A percentile compares a stretch with the other conserved stretches of the same genome.
These are phyloP conservation scores for Lactifluus pinguis DNA, from an alignment of 768 basidiomycete species.

Conservation along the genomic window DNA sequence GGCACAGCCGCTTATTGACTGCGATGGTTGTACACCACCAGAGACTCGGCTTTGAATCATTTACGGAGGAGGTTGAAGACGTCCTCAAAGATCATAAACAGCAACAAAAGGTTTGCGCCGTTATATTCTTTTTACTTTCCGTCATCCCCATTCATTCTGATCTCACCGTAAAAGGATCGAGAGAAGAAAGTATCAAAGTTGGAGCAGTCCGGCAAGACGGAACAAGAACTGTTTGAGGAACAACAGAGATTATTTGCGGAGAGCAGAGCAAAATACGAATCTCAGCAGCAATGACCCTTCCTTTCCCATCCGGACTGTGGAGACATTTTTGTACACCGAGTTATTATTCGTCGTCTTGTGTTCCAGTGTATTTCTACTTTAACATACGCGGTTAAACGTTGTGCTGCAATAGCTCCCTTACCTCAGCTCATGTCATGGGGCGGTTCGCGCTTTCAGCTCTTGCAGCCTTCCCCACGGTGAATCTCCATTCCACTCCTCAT, in stretches of 20 bases:
- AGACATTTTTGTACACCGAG: slow-evolving; percentile 13
- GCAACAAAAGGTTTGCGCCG: slow-evolving; percentile 68
- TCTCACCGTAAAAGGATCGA: slow-evolving; percentile 47
- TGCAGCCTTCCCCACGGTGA: slow-evolving; percentile 48
- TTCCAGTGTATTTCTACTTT: slow-evolving; percentile 12
- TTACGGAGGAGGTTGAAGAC: slow-evolving; percentile 83
- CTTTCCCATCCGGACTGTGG: slow-evolving; percentile 3
- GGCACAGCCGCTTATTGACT: background rate
- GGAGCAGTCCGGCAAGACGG: slow-evolving; percentile 79
- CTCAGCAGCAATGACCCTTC: slow-evolving; percentile 28
- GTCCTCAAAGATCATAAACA: slow-evolving; percentile 96
- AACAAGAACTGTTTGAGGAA: slow-evolving; percentile 78
- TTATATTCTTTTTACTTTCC: background rate
- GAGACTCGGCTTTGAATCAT: slow-evolving; percentile 89
- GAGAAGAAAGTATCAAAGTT: slow-evolving; percentile 90
- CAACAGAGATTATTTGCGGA: slow-evolving; percentile 94
- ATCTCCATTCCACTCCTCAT: slow-evolving; percentile 64
- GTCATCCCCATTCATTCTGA: slow-evolving; percentile 1
- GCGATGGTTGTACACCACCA: slow-evolving; percentile 25
- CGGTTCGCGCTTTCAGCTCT: slow-evolving; percentile 37
- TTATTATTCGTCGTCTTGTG: slow-evolving; percentile 9
- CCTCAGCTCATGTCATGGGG: slow-evolving; percentile 29
- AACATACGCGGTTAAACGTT: slow-evolving; percentile 9
- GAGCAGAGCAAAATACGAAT: slow-evolving; percentile 71
- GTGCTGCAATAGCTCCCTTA: slow-evolving; percentile 17